A percentile compares a stretch with the other conserved stretches of the same genome.
Conservation (phyloP, 2,329 filamentous ascomycete genomes). For the Fusarium tanahbumbuense region DNA sequence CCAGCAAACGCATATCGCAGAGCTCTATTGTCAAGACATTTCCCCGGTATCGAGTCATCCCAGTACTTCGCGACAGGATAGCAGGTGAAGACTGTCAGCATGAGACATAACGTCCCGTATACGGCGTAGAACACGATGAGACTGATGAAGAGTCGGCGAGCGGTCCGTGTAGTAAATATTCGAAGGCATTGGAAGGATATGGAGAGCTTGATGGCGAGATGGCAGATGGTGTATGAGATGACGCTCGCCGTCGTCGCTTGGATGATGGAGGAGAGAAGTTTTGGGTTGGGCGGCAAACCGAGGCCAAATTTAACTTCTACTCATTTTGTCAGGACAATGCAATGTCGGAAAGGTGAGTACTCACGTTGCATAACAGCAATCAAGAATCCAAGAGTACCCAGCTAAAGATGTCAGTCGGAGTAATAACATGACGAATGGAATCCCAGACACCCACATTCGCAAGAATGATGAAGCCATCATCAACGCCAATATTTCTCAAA, state of each 20-base stretch:
- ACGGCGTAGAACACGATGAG: not conserved
- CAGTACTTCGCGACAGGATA: conserved; percentile 4
- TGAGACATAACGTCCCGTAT: not conserved
- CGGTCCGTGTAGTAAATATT: not conserved
- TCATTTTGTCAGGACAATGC: not conserved
- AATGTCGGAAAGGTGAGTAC: not conserved
- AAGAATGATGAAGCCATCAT: not conserved
- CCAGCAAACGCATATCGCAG: not conserved
- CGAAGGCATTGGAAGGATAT: not conserved
- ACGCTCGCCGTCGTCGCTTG: not conserved
- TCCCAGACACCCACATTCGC: not conserved
- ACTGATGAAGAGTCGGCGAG: not conserved
- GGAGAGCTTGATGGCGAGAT: not conserved
- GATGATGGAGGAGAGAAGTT: not conserved
- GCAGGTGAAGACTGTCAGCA: conserved; percentile 3
- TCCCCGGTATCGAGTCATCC: not conserved
- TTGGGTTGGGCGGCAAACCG: not conserved
- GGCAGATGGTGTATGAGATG: not conserved
- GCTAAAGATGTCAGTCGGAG: not conserved
- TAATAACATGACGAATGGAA: no score
- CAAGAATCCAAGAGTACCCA: not conserved
- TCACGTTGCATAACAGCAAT: conserved; percentile 1
- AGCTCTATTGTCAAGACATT: not conserved
- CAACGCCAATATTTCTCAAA: not conserved
- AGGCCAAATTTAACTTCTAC: not conserved